These are phyloP conservation scores for Selaginella tamariscina DNA, from an alignment of 75 land plant species.

Conservation along the genomic window DNA sequence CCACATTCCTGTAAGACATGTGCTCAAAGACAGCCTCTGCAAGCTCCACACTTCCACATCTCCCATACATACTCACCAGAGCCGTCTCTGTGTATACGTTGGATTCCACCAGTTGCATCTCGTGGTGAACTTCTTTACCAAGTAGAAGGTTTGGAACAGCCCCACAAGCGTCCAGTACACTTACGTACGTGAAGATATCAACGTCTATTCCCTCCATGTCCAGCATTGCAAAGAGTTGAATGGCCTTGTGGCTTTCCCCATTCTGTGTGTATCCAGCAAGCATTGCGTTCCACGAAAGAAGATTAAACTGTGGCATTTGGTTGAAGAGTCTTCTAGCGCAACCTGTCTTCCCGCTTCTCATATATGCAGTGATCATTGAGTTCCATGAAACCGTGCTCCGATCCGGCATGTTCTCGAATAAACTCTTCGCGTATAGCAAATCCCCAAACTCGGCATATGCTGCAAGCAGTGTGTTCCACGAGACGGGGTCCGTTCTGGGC, in stretches of 20 bases:
- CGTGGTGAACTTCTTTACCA: not conserved
- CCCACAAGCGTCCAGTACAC: slow-evolving; percentile 7
- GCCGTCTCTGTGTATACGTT: not conserved
- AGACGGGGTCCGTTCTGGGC: not conserved
- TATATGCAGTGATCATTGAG: not conserved
- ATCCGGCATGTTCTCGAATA: not conserved
- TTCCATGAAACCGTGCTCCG: slow-evolving; percentile 2
- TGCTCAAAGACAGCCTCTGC: not conserved
- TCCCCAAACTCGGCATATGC: not conserved
- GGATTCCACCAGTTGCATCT: not conserved
- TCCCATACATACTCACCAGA: slow-evolving; percentile 1
- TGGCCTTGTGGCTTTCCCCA: not conserved
- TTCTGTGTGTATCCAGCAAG: slow-evolving; percentile 1
- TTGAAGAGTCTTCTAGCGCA: not conserved
- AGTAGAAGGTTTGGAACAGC: not conserved
- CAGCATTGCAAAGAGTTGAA: not conserved
- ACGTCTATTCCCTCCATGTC: not conserved
- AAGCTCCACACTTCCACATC: not conserved
- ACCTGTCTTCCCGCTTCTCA: not conserved
- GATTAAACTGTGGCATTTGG: not conserved
- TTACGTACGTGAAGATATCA: not conserved
- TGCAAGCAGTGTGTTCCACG: slow-evolving; percentile 8
- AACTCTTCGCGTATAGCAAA: not conserved
- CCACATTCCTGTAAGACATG: not conserved
- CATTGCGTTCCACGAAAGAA: slow-evolving; percentile 7